A percentile compares a stretch with the other conserved stretches of the same genome.
Evolutionary conservation across 805 yeast genomes (phyloP).

Genomic region (Saccharomycopsis guyanensis): DNA sequence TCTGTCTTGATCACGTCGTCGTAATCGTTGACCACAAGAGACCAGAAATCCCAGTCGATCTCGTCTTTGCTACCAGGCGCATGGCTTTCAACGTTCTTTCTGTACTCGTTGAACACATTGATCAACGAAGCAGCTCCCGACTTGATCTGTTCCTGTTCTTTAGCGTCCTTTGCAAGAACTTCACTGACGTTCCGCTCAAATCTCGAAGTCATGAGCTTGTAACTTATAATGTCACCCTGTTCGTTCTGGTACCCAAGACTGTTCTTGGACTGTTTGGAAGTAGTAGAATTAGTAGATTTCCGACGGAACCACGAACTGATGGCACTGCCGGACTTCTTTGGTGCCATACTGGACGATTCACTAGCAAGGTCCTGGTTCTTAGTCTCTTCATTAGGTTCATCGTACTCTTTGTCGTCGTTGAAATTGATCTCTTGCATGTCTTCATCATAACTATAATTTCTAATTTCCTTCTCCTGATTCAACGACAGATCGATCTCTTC

Average conservation of each 20-base stretch:
- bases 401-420: not conserved
- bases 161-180: conserved; percentile 40
- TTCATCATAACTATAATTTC: conserved; percentile 6
- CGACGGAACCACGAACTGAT: conserved; percentile 15
- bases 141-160: conserved; percentile 44
- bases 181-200: conserved; percentile 48
- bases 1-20: conserved; percentile 54
- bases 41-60: conserved; percentile 86
- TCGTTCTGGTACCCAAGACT: conserved; percentile 6
- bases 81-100: conserved; percentile 20
- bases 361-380: not conserved
- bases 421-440: conserved; percentile 14
- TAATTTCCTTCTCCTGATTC: conserved; percentile 2
- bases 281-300: conserved; percentile 1
- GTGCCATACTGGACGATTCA: conserved; percentile 8
- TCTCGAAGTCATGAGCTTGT: conserved; percentile 55
- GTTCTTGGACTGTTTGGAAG: conserved; percentile 6
- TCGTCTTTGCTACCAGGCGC: conserved; percentile 23
- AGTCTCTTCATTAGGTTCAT: not conserved
- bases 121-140: conserved; percentile 41
- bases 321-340: not conserved
- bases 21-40: conserved; percentile 70
- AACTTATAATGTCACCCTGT: conserved; percentile 24
- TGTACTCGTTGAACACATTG: conserved; percentile 25
- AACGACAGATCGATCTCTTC: not conserved